Evolutionary conservation across 331 rosid species (phyloP), one percentile per base, ranked within the genome.

Genomic region (Pyracantha coccinea): DNA sequence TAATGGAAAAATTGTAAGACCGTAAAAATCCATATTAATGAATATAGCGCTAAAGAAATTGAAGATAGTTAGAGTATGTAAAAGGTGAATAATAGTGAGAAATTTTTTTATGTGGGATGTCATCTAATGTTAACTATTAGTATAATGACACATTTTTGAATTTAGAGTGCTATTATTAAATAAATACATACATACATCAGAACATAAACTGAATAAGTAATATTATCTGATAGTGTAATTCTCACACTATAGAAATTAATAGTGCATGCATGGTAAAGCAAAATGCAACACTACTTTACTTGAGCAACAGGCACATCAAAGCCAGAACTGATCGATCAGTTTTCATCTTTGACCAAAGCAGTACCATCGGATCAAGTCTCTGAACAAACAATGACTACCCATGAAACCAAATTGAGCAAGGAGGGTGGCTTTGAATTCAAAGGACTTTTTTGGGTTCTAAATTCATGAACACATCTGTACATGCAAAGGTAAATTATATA

Each of bases 311-410:
- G 60, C 33, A 69, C 45, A 50, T 69, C 25, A 13, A 28, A 69
- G 59, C 28, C 74, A 50, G 7, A 25, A 47, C 68, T 27, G 74
- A 52, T 75, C 73, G 45, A 52, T 75, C 73, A 24, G 44, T 55
- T 57, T 66, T 53, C 73, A 66, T 66, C 66, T 66, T 75, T 66
- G 73, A 75, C 73, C 73, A 66, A 66, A 54, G 73, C 79, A 75
- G 57, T 47, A 11, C 31, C 24, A 20, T 65, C 53, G 78, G 50
- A 52, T 29, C 69, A 72, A 27, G 17, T 11, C 31, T 24, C 29
- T 50, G 15, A 23, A 59, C 61, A 19, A 28, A 59, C 6, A 27
- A 6, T 27, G 38, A 15, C 19, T 31, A 6, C 67, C 67, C 38
- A 28, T 6, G 20, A 28, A 62, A 38, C 45, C 45, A 38, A 38